Evolutionary conservation across 352 stramenopile species (phyloP).

Genomic region (Phytophthora quininea): DNA sequence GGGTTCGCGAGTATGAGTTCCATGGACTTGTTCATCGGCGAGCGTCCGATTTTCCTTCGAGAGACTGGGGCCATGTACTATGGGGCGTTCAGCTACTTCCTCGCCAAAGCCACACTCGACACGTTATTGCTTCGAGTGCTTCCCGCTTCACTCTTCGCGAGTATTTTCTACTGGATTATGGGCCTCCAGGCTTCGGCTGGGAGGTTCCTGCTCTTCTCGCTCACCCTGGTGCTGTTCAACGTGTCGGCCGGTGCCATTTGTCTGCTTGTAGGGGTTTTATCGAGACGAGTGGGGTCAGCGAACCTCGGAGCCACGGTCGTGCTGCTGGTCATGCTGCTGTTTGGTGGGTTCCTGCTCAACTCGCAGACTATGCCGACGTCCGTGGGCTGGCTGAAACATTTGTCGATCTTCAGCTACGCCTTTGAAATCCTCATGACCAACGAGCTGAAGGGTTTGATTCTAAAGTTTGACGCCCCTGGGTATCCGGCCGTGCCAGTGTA

Average conservation of each 20-base stretch:
- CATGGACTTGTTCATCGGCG: constrained; percentile 79
- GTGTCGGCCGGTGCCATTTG: constrained; percentile 71
- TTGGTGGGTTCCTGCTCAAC: constrained; percentile 81
- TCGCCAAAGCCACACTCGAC: constrained; percentile 71
- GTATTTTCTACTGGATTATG: constrained; percentile 87
- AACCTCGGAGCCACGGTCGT: constrained; percentile 72
- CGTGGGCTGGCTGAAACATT: constrained; percentile 67
- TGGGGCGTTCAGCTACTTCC: constrained; percentile 72
- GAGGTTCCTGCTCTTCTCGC: constrained; percentile 65
- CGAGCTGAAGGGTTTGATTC: constrained; percentile 67
- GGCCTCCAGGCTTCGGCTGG: constrained; percentile 54
- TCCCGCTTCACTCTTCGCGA: constrained; percentile 68
- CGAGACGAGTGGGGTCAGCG: constrained; percentile 57
- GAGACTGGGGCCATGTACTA: constrained; percentile 80
- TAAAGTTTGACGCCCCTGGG: constrained; percentile 71
- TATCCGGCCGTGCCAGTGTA: constrained; percentile 73
- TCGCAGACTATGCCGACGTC: constrained; percentile 65
- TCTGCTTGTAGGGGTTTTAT: constrained; percentile 68
- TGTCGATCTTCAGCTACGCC: constrained; percentile 83
- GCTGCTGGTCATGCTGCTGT: constrained; percentile 77
- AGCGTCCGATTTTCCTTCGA: constrained; percentile 69
- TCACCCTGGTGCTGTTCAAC: constrained; percentile 75
- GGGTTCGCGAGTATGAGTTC: constrained; percentile 78
- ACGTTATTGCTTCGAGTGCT: constrained; percentile 73
- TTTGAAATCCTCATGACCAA: constrained; percentile 87